Base-by-base conservation (phyloP, 2,329 filamentous ascomycete genomes). In the Ilyonectria robusta region DNA sequence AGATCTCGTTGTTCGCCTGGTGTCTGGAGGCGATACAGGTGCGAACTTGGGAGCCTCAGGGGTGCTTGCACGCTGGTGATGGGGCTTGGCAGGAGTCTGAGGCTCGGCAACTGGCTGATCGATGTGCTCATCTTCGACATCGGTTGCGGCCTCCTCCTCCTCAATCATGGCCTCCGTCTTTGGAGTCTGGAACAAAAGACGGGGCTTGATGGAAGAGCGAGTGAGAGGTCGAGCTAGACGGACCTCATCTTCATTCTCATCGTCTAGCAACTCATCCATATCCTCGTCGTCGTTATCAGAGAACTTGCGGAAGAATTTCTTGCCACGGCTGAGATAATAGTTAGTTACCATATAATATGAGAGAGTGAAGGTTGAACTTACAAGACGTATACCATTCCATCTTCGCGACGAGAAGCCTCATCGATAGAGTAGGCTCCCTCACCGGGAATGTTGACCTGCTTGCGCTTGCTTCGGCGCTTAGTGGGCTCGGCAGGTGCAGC, bases 331-430 rank as follows among this genome's bases (percentile, higher is more conserved):
- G 68, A 23, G 60, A 57, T 54, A 55, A 65, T 57, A 55, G 69
- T 79, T 78, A 79, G 75, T 63, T 65, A 67, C 53, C n/a, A 26
- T 56, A 42, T 42, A 65, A 53, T 15, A 2, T 29, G 47, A 51
- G 62, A 50, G 40, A 42, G 35, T 35, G 19, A 62, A 35, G 2
- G 8, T 6, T 29, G 50, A 71, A 91, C 92, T 87, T 86, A 94
- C 92, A 95, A 95, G 13, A 91, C 87, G 74, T 91, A 94, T 68
- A 94, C 84, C 76, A 94, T 86, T 66, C 93, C 93, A 78, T 95
- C 92, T 4, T 91, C 87, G 33, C 92, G 90, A 35, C 84, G 80
- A 4, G 87, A 85, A 15, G 89, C 89, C 51, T 92, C 87, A 7
- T 93, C 88, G 67, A 94, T 83, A 3, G 87, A 82, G 72, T 88